Conservation (phyloP, 2,329 filamentous ascomycete species). For the Trichoderma harzianum region DNA sequence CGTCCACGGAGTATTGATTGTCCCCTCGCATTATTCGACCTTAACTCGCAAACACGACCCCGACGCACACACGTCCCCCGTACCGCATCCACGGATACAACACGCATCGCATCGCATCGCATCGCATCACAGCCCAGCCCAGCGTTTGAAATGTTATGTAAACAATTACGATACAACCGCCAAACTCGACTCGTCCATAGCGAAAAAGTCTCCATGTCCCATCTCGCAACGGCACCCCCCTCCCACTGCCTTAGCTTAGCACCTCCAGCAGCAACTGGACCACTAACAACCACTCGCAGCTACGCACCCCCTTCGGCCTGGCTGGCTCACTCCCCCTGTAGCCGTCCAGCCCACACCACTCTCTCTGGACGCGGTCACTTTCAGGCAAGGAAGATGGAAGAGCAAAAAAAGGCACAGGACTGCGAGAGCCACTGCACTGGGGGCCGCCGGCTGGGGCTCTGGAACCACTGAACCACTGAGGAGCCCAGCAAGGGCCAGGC, state of each 20-base stretch:
- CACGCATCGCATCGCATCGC: conserved; percentile 1
- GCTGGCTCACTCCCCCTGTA: not conserved
- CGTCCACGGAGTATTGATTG: not conserved
- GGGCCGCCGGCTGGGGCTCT: conserved; percentile 11
- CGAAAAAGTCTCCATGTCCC: not conserved
- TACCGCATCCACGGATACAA: not conserved
- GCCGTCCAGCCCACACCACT: not conserved
- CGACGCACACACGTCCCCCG: conserved; percentile 2
- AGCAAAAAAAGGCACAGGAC: not conserved
- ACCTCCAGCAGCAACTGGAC: not conserved
- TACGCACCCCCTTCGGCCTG: not conserved
- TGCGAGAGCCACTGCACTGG: conserved; percentile 5
- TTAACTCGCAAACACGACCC: conserved; percentile 6
- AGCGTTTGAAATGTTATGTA: conserved; percentile 1
- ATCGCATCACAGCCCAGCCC: not conserved
- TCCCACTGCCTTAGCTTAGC: not conserved
- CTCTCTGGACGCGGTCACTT: not conserved
- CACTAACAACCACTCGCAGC: not conserved
- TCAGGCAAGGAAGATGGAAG: conserved; percentile 13
- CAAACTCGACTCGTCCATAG: not conserved
- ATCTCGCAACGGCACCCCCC: not conserved
- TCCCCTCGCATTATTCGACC: not conserved
- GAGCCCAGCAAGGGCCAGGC: conserved; percentile 8
- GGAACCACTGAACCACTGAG: conserved; percentile 17
- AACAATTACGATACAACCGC: conserved; percentile 11